Percentiles rank a stretch among this genome's conserved stretches.
These are phyloP conservation scores for Brettanomyces bruxellensis DNA, from an alignment of 805 yeast species.

Conservation along the genomic window DNA sequence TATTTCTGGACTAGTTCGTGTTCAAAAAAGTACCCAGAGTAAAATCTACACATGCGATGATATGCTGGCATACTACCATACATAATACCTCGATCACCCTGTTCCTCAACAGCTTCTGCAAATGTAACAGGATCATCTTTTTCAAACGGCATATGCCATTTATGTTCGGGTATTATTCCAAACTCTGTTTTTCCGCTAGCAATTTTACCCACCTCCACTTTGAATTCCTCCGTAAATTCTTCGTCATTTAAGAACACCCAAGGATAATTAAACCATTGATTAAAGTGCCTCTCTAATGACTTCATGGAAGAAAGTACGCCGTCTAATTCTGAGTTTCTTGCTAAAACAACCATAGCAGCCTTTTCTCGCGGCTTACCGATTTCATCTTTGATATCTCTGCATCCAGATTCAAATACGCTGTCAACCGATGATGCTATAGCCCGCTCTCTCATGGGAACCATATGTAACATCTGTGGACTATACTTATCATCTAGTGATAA, in stretches of 20 bases:
- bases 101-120: conserved; percentile 52
- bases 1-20: conserved; percentile 63
- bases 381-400: conserved; percentile 20
- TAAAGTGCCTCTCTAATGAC: conserved; percentile 79
- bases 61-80: conserved; percentile 79
- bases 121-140: conserved; percentile 28
- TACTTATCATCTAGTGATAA: conserved; percentile 12
- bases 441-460: conserved; percentile 20
- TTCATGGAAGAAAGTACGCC: conserved; percentile 70
- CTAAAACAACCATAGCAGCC: conserved; percentile 79
- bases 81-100: conserved; percentile 77
- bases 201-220: conserved; percentile 35
- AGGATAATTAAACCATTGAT: conserved; percentile 90
- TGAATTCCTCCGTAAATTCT: conserved; percentile 60
- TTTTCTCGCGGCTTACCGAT: conserved; percentile 42
- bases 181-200: conserved; percentile 62
- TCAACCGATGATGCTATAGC: conserved; percentile 17
- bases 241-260: conserved; percentile 85
- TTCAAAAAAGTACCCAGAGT: conserved; percentile 72
- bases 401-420: conserved; percentile 25
- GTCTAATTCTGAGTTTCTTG: conserved; percentile 69
- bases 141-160: conserved; percentile 64
- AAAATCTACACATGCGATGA: conserved; percentile 94
- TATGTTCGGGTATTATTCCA: conserved; percentile 48
- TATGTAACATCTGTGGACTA: conserved; percentile 5